Evolutionary conservation across 306 rosid species (phyloP).

Genomic region (Ormosia emarginata): DNA sequence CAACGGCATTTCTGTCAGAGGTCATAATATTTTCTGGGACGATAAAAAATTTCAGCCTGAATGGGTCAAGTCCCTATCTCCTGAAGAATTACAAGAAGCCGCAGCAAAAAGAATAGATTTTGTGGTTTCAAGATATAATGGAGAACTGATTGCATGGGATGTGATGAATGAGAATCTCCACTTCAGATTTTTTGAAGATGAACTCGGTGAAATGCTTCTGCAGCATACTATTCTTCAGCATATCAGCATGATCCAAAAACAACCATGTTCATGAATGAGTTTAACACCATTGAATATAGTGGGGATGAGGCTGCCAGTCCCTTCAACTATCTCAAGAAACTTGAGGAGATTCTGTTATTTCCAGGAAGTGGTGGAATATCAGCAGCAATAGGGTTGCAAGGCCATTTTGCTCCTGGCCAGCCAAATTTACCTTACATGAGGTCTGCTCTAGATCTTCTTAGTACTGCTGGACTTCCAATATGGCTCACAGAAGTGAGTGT

Average conservation of each 20-base stretch:
- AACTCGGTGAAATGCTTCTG: conserved; percentile 57
- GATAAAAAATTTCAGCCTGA: conserved; percentile 32
- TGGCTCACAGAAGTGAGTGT: conserved; percentile 75
- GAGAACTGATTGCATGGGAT: conserved; percentile 77
- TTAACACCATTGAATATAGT: conserved; percentile 53
- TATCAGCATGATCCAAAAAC: conserved; percentile 55
- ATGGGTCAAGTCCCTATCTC: conserved; percentile 59
- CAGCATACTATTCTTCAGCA: conserved; percentile 36
- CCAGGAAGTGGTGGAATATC: conserved; percentile 40
- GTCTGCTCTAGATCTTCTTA: conserved; percentile 51
- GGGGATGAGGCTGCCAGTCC: conserved; percentile 35
- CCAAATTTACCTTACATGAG: conserved; percentile 75
- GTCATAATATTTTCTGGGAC: conserved; percentile 77
- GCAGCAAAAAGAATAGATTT: conserved; percentile 47
- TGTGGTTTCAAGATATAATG: conserved; percentile 63
- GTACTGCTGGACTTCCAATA: conserved; percentile 45
- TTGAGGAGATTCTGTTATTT: conserved; percentile 40
- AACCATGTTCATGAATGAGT: conserved; percentile 65
- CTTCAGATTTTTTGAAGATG: conserved; percentile 59
- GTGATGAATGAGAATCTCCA: conserved; percentile 78
- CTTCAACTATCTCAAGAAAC: conserved; percentile 35
- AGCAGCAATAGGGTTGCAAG: conserved; percentile 65
- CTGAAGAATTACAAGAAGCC: conserved; percentile 39
- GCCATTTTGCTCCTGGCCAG: conserved; percentile 40
- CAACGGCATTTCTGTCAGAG: conserved; percentile 55